Evolutionary conservation across 2,329 filamentous ascomycete species (phyloP), one percentile per base, ranked within the genome.

Genomic region (Penicillium fuscoglaucum): DNA sequence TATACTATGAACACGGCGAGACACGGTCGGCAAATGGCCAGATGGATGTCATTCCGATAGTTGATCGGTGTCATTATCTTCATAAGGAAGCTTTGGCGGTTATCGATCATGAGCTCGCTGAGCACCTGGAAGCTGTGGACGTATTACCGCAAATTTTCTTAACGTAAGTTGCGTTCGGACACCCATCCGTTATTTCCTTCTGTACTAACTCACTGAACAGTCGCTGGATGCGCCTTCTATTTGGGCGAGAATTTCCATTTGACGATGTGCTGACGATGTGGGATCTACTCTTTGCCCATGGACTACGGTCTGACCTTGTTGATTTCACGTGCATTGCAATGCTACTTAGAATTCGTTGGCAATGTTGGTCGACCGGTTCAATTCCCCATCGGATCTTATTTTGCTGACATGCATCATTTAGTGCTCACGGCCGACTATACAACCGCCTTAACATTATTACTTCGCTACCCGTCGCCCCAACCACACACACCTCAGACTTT

Each of bases 61-160:
- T 99, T 13, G 86, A 88, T 64, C 87, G 92, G 70, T 96, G 93
- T 76, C 87, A 88, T 68, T 86, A 89, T 66, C 96, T 99, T 60
- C 93, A 98, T 70, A 88, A 96, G 67, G 84, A 89, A 29, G 87
- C 90, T 52, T 79, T 99, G 45, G 85, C 86, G 58, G 88, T 87
- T 63, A 82, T 91, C 31, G 95, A 98, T 70, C 88, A 90, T n/a
- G 89, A 92, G 69, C 82, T 98, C 29, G 89, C 91, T 15, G 81
- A 82, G 26, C 93, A 98, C 73, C 82, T 99, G 19, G 87, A 87
- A 58, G 84, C 86, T 59, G 87, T 97, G 47, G 93, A 97, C 60
- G 87, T 99, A 61, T 78, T 97, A n/a, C 95, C 95, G 1, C 95
- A 99, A 68, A 93, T 99, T 51, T 99, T 98, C 70, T 79, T 98